Evolutionary conservation across 2,329 filamentous ascomycete genomes (phyloP).

Genomic region (Diplodia seriata): DNA sequence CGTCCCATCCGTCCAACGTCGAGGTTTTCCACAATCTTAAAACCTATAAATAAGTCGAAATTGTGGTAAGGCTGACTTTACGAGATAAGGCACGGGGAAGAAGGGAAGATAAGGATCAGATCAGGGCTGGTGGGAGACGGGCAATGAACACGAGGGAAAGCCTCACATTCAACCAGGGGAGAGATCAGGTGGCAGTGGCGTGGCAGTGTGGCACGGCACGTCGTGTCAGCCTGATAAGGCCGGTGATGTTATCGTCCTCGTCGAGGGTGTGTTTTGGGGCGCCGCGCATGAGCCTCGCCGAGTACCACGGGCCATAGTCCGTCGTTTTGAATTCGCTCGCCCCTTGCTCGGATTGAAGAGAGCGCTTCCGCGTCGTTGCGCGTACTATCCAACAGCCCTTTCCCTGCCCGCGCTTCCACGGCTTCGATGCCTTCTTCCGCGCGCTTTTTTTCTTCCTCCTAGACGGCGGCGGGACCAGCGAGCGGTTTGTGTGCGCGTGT

Average conservation of each 20-base stretch:
- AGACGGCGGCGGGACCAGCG: background rate
- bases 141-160: background rate
- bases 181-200: slow-evolving; percentile 3
- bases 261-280: slow-evolving; percentile 4
- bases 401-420: background rate
- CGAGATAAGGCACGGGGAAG: background rate
- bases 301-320: background rate
- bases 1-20: background rate
- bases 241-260: background rate
- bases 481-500: background rate
- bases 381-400: background rate
- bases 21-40: background rate
- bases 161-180: background rate
- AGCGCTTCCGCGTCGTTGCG: no score
- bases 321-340: background rate
- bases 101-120: background rate
- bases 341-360: background rate
- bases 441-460: no score
- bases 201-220: slow-evolving; percentile 12
- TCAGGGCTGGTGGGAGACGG: background rate
- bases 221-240: background rate
- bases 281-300: background rate
- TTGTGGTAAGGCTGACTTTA: background rate
- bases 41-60: background rate
- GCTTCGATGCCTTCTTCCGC: background rate